phyloP scores from a whole-genome alignment of 305 asterid species.

The Solanum aculeatissimum region DNA sequence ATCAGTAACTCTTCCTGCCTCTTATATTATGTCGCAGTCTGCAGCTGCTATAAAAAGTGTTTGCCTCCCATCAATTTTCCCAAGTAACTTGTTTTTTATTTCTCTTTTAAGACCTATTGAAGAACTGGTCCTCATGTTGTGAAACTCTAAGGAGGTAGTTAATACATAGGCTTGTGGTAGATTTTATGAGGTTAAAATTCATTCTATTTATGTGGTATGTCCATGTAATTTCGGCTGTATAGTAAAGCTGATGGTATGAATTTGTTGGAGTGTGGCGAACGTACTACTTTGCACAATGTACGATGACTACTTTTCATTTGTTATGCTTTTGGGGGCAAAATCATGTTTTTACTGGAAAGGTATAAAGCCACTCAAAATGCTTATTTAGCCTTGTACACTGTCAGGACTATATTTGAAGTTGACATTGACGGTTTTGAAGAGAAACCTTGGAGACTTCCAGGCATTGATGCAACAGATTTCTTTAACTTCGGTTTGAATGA shows the following conservation, averaged over 20 bases:
- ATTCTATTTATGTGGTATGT: not conserved
- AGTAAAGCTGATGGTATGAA: not conserved
- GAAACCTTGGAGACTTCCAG: slow-evolving; percentile 86
- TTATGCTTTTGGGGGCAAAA: not conserved
- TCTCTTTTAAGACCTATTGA: not conserved
- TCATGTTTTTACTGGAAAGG: not conserved
- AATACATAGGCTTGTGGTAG: not conserved
- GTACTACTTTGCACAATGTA: not conserved
- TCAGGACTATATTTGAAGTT: slow-evolving; percentile 96
- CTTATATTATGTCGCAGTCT: not conserved
- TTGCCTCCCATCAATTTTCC: not conserved
- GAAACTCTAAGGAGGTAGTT: not conserved
- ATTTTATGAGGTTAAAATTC: not conserved
- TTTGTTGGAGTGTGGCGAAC: not conserved
- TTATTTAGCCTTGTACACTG: not conserved
- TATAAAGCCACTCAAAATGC: not conserved
- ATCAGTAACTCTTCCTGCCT: not conserved
- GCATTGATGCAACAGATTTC: slow-evolving; percentile 69
- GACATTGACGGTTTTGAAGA: slow-evolving; percentile 93
- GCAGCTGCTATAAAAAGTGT: not conserved
- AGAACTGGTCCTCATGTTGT: not conserved
- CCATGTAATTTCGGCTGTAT: not conserved
- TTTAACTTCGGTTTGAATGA: slow-evolving; percentile 86
- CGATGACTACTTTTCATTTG: not conserved
- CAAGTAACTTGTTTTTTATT: not conserved